phyloP scores from a whole-genome alignment of 805 yeast species.

The Komagataella phaffii region DNA sequence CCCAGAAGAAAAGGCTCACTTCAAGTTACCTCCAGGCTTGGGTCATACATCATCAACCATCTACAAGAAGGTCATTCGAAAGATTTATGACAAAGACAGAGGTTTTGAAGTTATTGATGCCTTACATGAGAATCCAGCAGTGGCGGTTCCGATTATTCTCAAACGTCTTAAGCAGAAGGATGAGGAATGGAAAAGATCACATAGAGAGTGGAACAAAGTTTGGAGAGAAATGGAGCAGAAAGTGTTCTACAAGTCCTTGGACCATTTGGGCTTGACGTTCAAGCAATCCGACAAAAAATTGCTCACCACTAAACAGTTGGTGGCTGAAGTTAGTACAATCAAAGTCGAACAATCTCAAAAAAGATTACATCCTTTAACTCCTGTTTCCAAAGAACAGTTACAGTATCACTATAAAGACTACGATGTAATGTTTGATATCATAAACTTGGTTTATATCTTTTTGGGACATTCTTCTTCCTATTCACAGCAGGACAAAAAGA shows the following conservation, averaged over 20 bases:
- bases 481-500: conserved; percentile 70
- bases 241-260: conserved; percentile 85
- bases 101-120: conserved; percentile 96
- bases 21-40: conserved; percentile 83
- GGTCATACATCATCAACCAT: conserved; percentile 88
- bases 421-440: conserved; percentile 61
- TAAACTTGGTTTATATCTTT: conserved; percentile 52
- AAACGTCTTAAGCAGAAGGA: conserved; percentile 93
- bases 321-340: conserved; percentile 84
- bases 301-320: conserved; percentile 77
- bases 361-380: conserved; percentile 73
- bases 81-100: conserved; percentile 85
- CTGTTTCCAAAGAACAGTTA: conserved; percentile 63
- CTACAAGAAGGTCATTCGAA: conserved; percentile 85
- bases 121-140: conserved; percentile 85
- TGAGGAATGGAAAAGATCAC: conserved; percentile 97
- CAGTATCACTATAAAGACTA: conserved; percentile 51
- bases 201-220: conserved; percentile 96
- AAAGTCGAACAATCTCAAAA: conserved; percentile 86
- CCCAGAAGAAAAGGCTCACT: conserved; percentile 72
- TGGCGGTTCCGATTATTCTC: conserved; percentile 88
- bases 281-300: conserved; percentile 93
- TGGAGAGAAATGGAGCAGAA: conserved; percentile 98
- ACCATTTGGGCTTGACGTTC: conserved; percentile 90
- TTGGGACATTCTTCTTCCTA: conserved; percentile 59